phyloP scores from a whole-genome alignment of 2,329 filamentous ascomycete genomes.

The Pyrenochaeta sp. region DNA sequence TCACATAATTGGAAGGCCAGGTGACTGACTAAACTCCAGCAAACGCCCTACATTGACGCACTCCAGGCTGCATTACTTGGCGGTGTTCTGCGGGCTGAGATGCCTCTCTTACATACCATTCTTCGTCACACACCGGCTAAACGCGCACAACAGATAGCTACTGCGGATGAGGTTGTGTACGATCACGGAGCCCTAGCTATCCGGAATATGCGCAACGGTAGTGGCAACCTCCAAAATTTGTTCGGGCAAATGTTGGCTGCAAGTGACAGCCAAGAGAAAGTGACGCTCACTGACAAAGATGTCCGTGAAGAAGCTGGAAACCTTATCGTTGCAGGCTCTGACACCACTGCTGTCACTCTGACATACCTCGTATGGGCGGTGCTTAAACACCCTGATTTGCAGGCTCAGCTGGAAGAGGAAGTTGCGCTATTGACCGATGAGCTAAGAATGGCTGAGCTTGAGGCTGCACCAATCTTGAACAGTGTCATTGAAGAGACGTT shows the following conservation, averaged over 20 bases:
- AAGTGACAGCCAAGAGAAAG: constrained; percentile 31
- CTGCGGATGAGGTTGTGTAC: constrained; percentile 19
- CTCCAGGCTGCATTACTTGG: constrained; percentile 38
- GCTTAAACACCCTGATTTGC: constrained; percentile 28
- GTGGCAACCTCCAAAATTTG: constrained; percentile 21
- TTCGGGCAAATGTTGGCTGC: constrained; percentile 23
- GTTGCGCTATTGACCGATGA: constrained; percentile 22
- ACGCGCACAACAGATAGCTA: constrained; percentile 7
- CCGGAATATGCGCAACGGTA: constrained; percentile 24
- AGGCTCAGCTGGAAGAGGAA: constrained; percentile 32
- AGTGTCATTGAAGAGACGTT: constrained; percentile 51
- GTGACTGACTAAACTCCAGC: constrained; percentile 8
- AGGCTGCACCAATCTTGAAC: constrained; percentile 42
- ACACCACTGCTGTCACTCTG: constrained; percentile 45
- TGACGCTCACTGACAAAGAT: constrained; percentile 32
- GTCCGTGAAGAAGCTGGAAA: constrained; percentile 41
- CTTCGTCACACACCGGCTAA: constrained; percentile 17
- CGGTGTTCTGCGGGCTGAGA: constrained; percentile 41
- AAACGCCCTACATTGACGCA: constrained; percentile 38
- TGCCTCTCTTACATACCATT: constrained; percentile 36
- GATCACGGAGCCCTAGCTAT: constrained; percentile 21
- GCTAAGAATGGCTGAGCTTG: constrained; percentile 35
- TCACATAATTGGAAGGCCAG: too few relatives aligned
- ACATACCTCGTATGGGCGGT: constrained; percentile 48
- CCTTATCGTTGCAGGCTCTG: constrained; percentile 45